Conservation (phyloP, 768 basidiomycete genomes). For the Auriscalpium microsporum region DNA sequence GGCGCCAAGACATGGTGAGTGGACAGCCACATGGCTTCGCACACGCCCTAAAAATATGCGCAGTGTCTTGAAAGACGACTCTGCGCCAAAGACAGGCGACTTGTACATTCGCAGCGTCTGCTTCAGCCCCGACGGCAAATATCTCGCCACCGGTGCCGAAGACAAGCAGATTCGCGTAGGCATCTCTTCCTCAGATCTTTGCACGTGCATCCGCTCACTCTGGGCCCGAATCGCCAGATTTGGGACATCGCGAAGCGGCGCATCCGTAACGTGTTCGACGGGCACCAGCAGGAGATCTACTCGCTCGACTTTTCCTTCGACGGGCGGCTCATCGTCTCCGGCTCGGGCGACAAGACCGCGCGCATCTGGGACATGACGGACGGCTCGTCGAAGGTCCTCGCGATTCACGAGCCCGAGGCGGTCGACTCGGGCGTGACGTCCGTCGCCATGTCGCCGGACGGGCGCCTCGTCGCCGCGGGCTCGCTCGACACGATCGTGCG, state of each 20-base stretch:
- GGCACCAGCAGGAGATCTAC: slow-evolving; percentile 91
- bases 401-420: slow-evolving; percentile 39
- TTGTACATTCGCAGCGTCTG: slow-evolving; percentile 85
- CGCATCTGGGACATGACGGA: slow-evolving; percentile 53
- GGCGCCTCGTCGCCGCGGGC: slow-evolving; percentile 50
- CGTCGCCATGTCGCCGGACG: slow-evolving; percentile 53
- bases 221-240: slow-evolving; percentile 40
- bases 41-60: not conserved
- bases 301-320: slow-evolving; percentile 88
- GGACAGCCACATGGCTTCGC: not conserved
- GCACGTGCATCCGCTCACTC: not conserved
- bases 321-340: slow-evolving; percentile 80
- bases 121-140: slow-evolving; percentile 67
- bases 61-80: slow-evolving; percentile 73
- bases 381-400: slow-evolving; percentile 33
- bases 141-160: slow-evolving; percentile 76
- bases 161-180: slow-evolving; percentile 85
- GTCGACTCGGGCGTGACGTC: slow-evolving; percentile 56
- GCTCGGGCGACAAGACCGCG: slow-evolving; percentile 70
- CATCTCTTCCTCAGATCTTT: not conserved
- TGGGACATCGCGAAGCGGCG: slow-evolving; percentile 84
- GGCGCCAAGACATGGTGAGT: slow-evolving; percentile 77
- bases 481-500: slow-evolving; percentile 56
- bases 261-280: slow-evolving; percentile 75
- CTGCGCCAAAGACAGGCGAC: slow-evolving; percentile 66